Evolutionary conservation across 371 early-diverging fungal genomes (phyloP), one percentile per base, ranked within the genome.

Genomic region (Mortierella sp.): DNA sequence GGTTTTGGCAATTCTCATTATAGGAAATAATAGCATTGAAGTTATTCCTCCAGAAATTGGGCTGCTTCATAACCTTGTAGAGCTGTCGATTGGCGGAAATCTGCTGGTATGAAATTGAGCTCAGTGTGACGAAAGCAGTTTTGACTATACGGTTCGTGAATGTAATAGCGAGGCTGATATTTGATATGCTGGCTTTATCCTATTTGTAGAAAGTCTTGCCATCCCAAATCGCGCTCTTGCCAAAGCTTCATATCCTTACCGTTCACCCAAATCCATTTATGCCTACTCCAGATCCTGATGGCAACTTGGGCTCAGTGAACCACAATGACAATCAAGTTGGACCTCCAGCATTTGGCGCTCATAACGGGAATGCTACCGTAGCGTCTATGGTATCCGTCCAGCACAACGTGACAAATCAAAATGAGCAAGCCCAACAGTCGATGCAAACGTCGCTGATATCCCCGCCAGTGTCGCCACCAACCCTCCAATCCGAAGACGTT

Each of bases 61-160:
- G 6, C 67, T 86, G n/a, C 82, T 90, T 15, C 83, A 85, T 37
- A 87, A 90, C 45, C 68, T 90, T 12, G 85, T 86, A 6, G 89
- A 89, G 49, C 77, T 89, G 1, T 89, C 89, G 0, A 43, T 89
- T n/a, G 89, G 89, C 8, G 88, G 88, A 56, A 89, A 89, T 55
- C 66, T 80, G 17, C 56, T 89, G 75, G 89, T 89, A 85, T 26
- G 59, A 23, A 40, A 40, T 2, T 17, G 19, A 34, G 7, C n/a
- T 57, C 7, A 34, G n/a, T 34, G 13, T 19, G n/a, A 45, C n/a
- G n/a, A 5, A 19, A 19, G 6, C 45, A 7, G 37, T 37, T 58
- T 3, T 58, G 42, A 6, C 22, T 26, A 42, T 42, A 23, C 26
- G 5, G 53, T 19, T 9, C 7, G 22, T 51, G n/a, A n/a, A 54